These are phyloP conservation scores for Trametes sp. DNA, from an alignment of 1,284 basidiomycete species.

Conservation along the genomic window DNA sequence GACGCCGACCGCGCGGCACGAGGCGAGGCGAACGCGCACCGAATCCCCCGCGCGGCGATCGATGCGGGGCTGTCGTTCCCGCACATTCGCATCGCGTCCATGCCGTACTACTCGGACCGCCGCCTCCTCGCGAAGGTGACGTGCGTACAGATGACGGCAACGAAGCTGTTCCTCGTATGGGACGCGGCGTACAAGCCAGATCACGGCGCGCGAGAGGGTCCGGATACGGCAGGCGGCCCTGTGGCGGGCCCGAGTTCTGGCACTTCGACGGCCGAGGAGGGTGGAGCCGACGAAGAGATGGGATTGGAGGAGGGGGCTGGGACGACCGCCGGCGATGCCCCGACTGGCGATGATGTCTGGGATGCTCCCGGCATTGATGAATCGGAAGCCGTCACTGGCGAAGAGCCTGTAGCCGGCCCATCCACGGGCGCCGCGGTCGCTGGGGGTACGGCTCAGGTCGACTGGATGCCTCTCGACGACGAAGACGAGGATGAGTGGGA, in stretches of 20 bases:
- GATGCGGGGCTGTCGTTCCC: constrained; percentile 37
- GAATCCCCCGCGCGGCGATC: constrained; percentile 25
- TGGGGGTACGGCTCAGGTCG: neutral
- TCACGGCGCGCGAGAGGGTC: neutral
- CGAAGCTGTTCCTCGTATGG: constrained; percentile 39
- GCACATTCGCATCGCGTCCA: constrained; percentile 42
- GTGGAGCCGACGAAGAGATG: neutral
- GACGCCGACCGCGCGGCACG: constrained; percentile 23
- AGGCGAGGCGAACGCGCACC: constrained; percentile 18
- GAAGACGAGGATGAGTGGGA: constrained; percentile 20
- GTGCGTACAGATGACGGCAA: constrained; percentile 65
- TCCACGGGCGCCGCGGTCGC: neutral
- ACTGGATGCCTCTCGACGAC: neutral
- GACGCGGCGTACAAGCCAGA: constrained; percentile 26
- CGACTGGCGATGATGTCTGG: neutral
- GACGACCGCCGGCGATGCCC: neutral
- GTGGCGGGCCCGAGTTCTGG: neutral
- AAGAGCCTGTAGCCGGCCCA: constrained; percentile 3
- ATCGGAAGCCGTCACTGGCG: neutral
- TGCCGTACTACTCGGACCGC: constrained; percentile 49
- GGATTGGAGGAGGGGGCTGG: neutral
- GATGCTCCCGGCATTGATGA: constrained; percentile 6
- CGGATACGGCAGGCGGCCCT: neutral
- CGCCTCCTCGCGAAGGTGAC: constrained; percentile 47
- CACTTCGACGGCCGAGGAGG: neutral